These are phyloP conservation scores for Isabelozyma rhagii DNA, from an alignment of 805 yeast genomes.

Conservation along the genomic window DNA sequence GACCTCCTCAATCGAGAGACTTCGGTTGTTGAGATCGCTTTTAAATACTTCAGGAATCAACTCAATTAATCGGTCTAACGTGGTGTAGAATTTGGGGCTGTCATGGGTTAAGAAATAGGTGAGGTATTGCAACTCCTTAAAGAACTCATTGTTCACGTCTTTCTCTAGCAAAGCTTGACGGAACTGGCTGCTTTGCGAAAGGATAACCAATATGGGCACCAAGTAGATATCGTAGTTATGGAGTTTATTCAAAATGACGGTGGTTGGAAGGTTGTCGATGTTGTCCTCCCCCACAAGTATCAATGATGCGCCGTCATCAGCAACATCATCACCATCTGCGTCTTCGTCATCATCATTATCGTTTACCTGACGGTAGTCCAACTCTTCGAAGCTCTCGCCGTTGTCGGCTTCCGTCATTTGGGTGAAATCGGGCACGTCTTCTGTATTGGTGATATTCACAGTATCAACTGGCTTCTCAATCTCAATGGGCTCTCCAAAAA, in stretches of 20 bases:
- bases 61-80: not conserved
- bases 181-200: not conserved
- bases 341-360: not conserved
- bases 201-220: not conserved
- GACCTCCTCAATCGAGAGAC: slow-evolving; percentile 15
- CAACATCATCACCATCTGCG: not conserved
- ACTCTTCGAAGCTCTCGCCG: slow-evolving; percentile 20
- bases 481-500: slow-evolving; percentile 32
- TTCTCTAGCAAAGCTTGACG: not conserved
- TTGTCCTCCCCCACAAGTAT: not conserved
- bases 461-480: slow-evolving; percentile 2
- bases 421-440: not conserved
- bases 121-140: slow-evolving; percentile 3
- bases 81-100: slow-evolving; percentile 18
- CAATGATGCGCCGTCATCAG: not conserved
- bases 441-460: not conserved
- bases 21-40: not conserved
- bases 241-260: not conserved
- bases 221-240: not conserved
- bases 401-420: slow-evolving; percentile 3
- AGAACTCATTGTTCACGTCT: not conserved
- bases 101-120: slow-evolving; percentile 9
- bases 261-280: not conserved
- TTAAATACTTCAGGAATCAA: not conserved
- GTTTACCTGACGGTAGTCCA: slow-evolving; percentile 3